Percentiles rank a stretch among this genome's conserved stretches.
Conservation (phyloP, 169 alveolate genomes). For the Babesia divergens region DNA sequence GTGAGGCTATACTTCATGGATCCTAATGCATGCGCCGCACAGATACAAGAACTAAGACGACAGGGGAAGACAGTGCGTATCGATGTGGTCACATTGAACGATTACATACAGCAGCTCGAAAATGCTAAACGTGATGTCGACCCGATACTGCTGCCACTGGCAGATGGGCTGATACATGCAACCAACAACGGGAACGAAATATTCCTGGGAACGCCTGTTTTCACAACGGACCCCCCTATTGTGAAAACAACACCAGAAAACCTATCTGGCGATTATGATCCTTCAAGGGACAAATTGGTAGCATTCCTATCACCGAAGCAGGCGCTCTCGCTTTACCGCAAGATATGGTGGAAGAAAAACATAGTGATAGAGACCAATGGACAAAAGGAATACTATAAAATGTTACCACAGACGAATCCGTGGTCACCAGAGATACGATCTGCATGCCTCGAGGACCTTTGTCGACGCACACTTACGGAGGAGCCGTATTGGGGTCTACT, state of each 20-base stretch:
- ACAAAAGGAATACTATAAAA: not conserved
- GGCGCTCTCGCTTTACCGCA: conserved; percentile 18
- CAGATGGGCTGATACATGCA: conserved; percentile 36
- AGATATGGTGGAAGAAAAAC: conserved; percentile 26
- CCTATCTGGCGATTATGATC: not conserved
- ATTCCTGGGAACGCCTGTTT: conserved; percentile 55
- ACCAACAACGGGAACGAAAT: conserved; percentile 15
- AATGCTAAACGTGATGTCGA: not conserved
- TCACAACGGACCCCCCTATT: conserved; percentile 61
- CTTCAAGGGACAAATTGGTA: conserved; percentile 13
- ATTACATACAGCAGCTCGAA: not conserved
- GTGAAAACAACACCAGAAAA: not conserved
- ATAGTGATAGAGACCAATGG: not conserved
- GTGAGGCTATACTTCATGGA: conserved; percentile 37
- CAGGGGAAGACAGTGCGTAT: conserved; percentile 33
- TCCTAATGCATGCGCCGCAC: conserved; percentile 56
- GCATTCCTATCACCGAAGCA: conserved; percentile 29
- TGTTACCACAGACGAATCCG: not conserved
- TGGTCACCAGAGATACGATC: conserved; percentile 17
- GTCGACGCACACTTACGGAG: conserved; percentile 21
- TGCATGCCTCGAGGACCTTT: conserved; percentile 44
- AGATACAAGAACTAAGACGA: conserved; percentile 35
- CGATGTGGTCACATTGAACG: conserved; percentile 7
- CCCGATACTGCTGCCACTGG: conserved; percentile 27
- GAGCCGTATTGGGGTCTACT: conserved; percentile 42